Percentiles rank a stretch among this genome's conserved stretches.
Conservation (phyloP, 805 yeast species). For the Saturnispora hagleri region DNA sequence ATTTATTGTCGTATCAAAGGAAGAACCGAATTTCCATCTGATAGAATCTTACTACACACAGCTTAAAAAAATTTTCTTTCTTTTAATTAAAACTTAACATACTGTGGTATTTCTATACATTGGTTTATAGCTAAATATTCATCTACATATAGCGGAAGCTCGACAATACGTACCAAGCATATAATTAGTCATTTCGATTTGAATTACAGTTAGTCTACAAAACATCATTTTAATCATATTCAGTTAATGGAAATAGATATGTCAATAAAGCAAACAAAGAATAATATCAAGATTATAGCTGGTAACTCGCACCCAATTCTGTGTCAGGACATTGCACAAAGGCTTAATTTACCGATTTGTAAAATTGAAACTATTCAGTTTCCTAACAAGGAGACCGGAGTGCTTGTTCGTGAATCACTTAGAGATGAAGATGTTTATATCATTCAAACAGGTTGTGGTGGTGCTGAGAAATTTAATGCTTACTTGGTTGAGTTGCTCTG, state of each 20-base stretch:
- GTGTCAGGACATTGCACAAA: constrained; percentile 60
- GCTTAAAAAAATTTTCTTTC: neutral
- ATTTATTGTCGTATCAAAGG: neutral
- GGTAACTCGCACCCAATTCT: constrained; percentile 81
- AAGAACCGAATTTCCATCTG: neutral
- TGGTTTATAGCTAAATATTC: neutral
- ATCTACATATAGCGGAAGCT: neutral
- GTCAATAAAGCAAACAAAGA: constrained; percentile 29
- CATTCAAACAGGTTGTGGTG: constrained; percentile 78
- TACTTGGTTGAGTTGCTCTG: constrained; percentile 78
- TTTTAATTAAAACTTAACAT: neutral
- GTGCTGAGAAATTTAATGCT: constrained; percentile 53
- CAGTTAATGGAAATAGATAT: constrained; percentile 5
- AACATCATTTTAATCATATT: neutral
- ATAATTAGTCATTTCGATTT: neutral
- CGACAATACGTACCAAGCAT: neutral
- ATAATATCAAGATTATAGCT: constrained; percentile 41
- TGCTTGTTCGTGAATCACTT: constrained; percentile 77
- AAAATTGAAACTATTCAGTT: constrained; percentile 77
- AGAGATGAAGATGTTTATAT: constrained; percentile 87
- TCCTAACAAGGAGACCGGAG: constrained; percentile 83
- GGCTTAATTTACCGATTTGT: constrained; percentile 57
- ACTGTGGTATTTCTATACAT: no score
- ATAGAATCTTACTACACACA: neutral
- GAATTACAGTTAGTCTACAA: neutral